Evolutionary conservation across 495 filamentous ascomycete genomes (phyloP).

Genomic region (Hypoxylon crocopeplum): DNA sequence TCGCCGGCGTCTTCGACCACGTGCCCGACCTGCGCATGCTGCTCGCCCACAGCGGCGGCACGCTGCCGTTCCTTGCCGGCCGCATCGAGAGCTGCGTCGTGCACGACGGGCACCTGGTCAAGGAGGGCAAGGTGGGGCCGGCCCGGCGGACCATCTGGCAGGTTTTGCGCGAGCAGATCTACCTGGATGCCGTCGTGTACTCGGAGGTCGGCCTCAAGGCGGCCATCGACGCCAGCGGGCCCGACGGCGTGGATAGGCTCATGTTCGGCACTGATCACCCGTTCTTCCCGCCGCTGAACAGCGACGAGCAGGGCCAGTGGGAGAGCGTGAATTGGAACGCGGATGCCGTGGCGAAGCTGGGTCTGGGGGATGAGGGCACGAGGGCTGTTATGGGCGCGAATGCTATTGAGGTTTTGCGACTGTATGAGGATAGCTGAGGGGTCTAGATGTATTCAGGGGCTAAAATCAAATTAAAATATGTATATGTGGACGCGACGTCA

Average conservation of each 20-base stretch:
- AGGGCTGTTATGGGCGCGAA: slow-evolving; percentile 71
- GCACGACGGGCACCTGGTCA: slow-evolving; percentile 77
- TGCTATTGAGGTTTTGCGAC: slow-evolving; percentile 67
- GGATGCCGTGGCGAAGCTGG: slow-evolving; percentile 69
- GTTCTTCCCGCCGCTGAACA: slow-evolving; percentile 85
- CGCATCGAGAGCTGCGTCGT: slow-evolving; percentile 85
- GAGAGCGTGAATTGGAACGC: slow-evolving; percentile 82
- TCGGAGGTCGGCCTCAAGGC: slow-evolving; percentile 75
- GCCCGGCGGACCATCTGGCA: slow-evolving; percentile 74
- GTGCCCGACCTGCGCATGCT: slow-evolving; percentile 75
- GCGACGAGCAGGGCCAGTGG: slow-evolving; percentile 70
- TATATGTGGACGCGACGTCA: no score
- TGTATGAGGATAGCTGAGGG: slow-evolving; percentile 50
- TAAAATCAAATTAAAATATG: no score
- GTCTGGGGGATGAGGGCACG: slow-evolving; percentile 55
- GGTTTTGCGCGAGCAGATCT: slow-evolving; percentile 83
- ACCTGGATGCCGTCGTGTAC: slow-evolving; percentile 90
- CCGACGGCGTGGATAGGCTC: slow-evolving; percentile 70
- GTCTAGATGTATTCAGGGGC: no score
- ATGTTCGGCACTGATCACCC: slow-evolving; percentile 94
- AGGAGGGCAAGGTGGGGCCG: slow-evolving; percentile 52
- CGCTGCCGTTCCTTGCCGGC: slow-evolving; percentile 87
- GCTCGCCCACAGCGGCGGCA: slow-evolving; percentile 87
- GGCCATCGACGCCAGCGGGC: slow-evolving; percentile 68
- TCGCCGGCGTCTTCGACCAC: slow-evolving; percentile 83